Evolutionary conservation across 192 early-diverging fungal genomes (phyloP), one percentile per base, ranked within the genome.

Genomic region (Mortierella hygrophila): DNA sequence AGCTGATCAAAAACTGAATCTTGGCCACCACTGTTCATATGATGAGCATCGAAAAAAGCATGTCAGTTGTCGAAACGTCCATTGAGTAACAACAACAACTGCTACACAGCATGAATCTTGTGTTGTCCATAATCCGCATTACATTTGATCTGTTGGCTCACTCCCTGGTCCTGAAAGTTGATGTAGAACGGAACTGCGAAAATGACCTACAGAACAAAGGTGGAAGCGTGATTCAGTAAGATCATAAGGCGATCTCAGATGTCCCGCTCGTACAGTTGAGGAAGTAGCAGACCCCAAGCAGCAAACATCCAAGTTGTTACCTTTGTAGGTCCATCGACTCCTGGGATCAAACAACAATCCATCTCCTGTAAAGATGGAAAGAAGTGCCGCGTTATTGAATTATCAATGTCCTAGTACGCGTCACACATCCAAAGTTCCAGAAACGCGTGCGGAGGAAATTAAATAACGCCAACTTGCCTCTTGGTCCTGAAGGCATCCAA

Each of bases 141-240:
- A 72, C 82, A 46, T 77, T 85, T 85, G 42, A 73, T 16, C 41
- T 49, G 41, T 6, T 57, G 68, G n/a, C 70, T 49, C 32, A 37
- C 65, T 35, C 78, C 78, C 1, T 80, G 44, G 0, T 55, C 21
- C 44, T 41, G 38, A 49, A 80, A 80, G 16, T 55, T 11, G 23
- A 85, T 55, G 54, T 72, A 68, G 57, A 85, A 85, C 0, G 83
- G 83, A 2, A 85, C 83, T n/a, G 83, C 83, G 40, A 85, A 85
- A 4, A 85, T 15, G 35, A 85, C 82, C 82, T 85, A 72, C 26
- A 32, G 40, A 74, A 44, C 5, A 18, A 52, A 52, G 5, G 20
- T 18, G 49, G 49, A 21, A 52, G 18, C 4, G 49, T 18, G 49
- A 16, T 20, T 52, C 18, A 16, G 49, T 52, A 1, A 52, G 49